phyloP scores from a whole-genome alignment of 331 rosid genomes.

The Arachis monticola region DNA sequence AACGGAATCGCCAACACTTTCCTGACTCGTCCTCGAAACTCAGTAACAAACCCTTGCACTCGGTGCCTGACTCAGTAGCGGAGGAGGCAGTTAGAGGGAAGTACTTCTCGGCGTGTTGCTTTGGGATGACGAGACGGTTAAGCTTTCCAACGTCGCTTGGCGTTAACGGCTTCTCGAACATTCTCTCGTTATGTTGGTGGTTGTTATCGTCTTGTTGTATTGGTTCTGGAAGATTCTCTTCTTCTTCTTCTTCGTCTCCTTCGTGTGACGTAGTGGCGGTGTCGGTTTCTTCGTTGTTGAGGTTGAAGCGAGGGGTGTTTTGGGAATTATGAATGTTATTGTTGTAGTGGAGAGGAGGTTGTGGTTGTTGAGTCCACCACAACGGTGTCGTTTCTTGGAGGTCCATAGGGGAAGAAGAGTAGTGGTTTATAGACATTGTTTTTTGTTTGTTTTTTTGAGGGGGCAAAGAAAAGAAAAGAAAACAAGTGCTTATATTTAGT shows the following conservation, averaged over 20 bases:
- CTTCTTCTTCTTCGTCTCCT: conserved; percentile 14
- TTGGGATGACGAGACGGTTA: conserved; percentile 94
- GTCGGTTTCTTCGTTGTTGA: conserved; percentile 41
- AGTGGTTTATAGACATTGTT: conserved; percentile 59
- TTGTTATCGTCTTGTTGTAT: too few species aligned
- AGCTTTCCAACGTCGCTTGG: conserved; percentile 98
- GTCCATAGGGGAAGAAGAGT: conserved; percentile 41
- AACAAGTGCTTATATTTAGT: too few species aligned
- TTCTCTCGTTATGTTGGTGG: conserved; percentile 47
- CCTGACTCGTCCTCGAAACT: conserved; percentile 93
- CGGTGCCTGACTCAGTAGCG: conserved; percentile 31
- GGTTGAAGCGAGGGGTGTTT: conserved; percentile 41
- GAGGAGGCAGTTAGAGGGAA: conserved; percentile 60
- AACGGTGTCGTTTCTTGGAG: conserved; percentile 49
- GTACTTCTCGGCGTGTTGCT: conserved; percentile 92
- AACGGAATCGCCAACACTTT: conserved; percentile 92
- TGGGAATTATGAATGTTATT: conserved; percentile 23
- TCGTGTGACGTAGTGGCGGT: background rate
- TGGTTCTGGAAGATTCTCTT: background rate
- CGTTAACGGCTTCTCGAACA: conserved; percentile 95
- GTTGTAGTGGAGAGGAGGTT: conserved; percentile 32
- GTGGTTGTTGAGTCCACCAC: conserved; percentile 49
- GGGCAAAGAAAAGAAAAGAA: conserved; percentile 19
- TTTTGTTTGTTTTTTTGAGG: background rate
- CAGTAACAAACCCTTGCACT: conserved; percentile 67